A percentile compares a stretch with the other conserved stretches of the same genome.
phyloP scores from a whole-genome alignment of 1,284 basidiomycete genomes.

The Heliocybe sulcata region DNA sequence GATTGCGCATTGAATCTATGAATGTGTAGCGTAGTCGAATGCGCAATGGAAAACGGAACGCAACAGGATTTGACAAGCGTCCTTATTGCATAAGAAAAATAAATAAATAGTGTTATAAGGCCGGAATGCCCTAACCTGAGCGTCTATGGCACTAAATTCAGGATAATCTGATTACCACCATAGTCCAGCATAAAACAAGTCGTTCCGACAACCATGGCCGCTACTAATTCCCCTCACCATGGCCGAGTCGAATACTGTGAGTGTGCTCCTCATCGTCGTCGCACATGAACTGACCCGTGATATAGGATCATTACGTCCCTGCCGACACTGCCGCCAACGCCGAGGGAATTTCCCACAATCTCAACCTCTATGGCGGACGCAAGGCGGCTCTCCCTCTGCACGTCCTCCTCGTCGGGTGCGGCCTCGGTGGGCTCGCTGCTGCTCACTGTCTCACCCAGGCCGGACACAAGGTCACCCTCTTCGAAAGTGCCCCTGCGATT shows the following conservation, averaged over 20 bases:
- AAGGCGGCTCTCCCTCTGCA: slow-evolving; percentile 26
- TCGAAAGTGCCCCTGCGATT: slow-evolving; percentile 34
- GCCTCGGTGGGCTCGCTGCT: slow-evolving; percentile 39
- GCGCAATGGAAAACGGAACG: neutral
- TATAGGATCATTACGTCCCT: neutral
- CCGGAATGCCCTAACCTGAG: neutral
- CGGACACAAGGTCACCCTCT: slow-evolving; percentile 36
- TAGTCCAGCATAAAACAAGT: neutral
- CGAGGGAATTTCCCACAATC: neutral
- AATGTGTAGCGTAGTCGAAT: neutral
- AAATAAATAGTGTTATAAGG: too few relatives aligned
- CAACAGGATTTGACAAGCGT: neutral
- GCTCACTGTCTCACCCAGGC: slow-evolving; percentile 35
- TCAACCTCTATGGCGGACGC: neutral
- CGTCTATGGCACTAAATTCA: neutral
- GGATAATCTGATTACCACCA: neutral
- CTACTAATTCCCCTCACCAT: neutral
- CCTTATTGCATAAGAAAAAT: neutral
- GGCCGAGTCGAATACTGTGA: neutral
- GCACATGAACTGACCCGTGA: neutral
- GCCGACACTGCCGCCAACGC: neutral
- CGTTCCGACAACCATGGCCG: neutral
- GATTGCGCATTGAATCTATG: neutral
- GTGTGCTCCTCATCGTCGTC: neutral
- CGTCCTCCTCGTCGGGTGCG: slow-evolving; percentile 39